Evolutionary conservation across 176 grass and related monocot species (phyloP).

Genomic region (Sorghum bicolor): DNA sequence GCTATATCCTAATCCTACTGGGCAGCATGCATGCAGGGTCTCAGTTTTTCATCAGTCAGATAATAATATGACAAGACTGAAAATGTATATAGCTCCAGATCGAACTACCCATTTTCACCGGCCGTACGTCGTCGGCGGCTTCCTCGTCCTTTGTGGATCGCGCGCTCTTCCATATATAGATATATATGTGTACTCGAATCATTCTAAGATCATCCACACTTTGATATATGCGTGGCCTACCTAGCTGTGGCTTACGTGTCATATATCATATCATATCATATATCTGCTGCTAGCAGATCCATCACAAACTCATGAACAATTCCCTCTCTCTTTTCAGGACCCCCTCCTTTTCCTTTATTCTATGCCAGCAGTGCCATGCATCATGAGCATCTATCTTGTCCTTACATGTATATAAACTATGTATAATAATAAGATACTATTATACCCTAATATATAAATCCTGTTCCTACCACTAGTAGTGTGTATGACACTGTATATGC

Average conservation of each 20-base stretch:
- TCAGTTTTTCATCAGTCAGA: neutral
- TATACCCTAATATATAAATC: neutral
- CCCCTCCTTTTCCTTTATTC: conserved; percentile 25
- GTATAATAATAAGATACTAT: neutral
- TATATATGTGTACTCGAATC: conserved; percentile 6
- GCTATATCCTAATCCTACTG: neutral
- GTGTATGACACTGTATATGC: neutral
- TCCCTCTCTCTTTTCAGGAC: neutral
- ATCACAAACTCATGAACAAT: neutral
- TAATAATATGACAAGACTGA: no score
- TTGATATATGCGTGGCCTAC: neutral
- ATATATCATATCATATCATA: neutral
- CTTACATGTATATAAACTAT: neutral
- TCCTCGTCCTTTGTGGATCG: neutral
- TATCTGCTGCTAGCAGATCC: neutral
- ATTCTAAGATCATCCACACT: neutral
- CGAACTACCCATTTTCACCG: neutral
- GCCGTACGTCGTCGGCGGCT: neutral
- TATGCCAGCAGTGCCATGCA: conserved; percentile 4
- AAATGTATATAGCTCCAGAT: neutral
- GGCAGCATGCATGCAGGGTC: neutral
- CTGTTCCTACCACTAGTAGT: neutral
- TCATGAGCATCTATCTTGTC: conserved; percentile 11
- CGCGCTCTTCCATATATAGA: conserved; percentile 6
- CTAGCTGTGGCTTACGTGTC: conserved; percentile 17